Evolutionary conservation across 257 asterid species (phyloP), one percentile per base, ranked within the genome.

Genomic region (Solanum arcanum): DNA sequence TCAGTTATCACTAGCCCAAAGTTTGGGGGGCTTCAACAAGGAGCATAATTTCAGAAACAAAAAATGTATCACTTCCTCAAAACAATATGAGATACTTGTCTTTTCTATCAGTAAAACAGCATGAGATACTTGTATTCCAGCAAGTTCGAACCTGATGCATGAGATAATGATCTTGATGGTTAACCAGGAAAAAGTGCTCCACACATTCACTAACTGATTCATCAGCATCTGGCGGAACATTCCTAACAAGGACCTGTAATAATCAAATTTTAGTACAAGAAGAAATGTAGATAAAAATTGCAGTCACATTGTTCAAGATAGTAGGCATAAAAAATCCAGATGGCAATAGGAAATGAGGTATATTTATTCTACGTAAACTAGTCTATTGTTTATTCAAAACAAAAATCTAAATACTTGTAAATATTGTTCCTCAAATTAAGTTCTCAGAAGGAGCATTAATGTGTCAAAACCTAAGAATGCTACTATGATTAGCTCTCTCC

Each of bases 131-230:
- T 37, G 82, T 16, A 73, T 12, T 23, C 80, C 59, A 83, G 52
- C 68, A 83, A 42, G 87, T 77, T 56, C 88, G 82, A 90, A 97
- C 99, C 99, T 97, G 98, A 85, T 96, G 95, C 84, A 93, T 93
- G 46, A 96, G 98, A 91, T 96, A 97, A 86, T 94, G 93, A 88
- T 95, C 96, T 20, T 98, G 95, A 93, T 96, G 99, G 92, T 97
- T 97, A 93, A 97, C 99, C 88, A 97, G 92, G 93, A 97, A 97
- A 90, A 97, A 97, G 89, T 97, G 99, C 93, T 97, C 99, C 86
- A 97, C 98, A 3, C 87, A 86, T 91, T 97, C 98, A 69, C 93
- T 90, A 84, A 93, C 94, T 49, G 98, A 91, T 92, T 97, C 99
- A 90, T 97, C 98, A 14, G 91, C 88, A 56, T 97, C 99, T 10